Evolutionary conservation across 2,329 filamentous ascomycete species (phyloP).

Genomic region (Fusarium pseudograminearum): DNA sequence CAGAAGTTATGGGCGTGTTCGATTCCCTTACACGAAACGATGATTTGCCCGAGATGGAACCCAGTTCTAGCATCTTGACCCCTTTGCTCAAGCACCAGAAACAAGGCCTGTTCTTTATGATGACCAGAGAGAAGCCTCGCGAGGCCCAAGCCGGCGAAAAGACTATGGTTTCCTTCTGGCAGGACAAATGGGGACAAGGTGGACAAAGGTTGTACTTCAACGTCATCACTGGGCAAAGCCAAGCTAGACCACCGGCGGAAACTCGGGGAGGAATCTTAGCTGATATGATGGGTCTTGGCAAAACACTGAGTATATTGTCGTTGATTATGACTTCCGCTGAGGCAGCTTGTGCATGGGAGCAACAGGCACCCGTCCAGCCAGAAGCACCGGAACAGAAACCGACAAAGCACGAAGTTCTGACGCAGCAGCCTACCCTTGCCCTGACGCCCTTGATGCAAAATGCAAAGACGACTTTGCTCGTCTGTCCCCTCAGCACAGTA

Average conservation of each 20-base stretch:
- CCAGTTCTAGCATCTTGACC: constrained; percentile 71
- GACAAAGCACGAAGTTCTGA: constrained; percentile 48
- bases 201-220: constrained; percentile 78
- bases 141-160: constrained; percentile 69
- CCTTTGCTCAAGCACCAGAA: constrained; percentile 86
- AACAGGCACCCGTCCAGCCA: constrained; percentile 63
- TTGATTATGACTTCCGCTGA: constrained; percentile 75
- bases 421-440: constrained; percentile 57
- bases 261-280: constrained; percentile 80
- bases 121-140: constrained; percentile 76
- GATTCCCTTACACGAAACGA: constrained; percentile 83
- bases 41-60: constrained; percentile 79
- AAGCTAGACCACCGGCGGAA: constrained; percentile 71
- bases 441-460: constrained; percentile 72
- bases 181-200: constrained; percentile 63
- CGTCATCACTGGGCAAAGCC: constrained; percentile 81
- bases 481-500: constrained; percentile 91
- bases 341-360: constrained; percentile 72
- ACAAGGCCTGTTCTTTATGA: constrained; percentile 90
- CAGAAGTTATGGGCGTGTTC: constrained; percentile 88
- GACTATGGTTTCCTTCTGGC: constrained; percentile 82
- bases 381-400: constrained; percentile 56
- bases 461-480: constrained; percentile 82
- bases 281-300: constrained; percentile 91
- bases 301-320: constrained; percentile 86